Conservation (phyloP, 1,139 yeast species). For the Yamadazyma aaseri region DNA sequence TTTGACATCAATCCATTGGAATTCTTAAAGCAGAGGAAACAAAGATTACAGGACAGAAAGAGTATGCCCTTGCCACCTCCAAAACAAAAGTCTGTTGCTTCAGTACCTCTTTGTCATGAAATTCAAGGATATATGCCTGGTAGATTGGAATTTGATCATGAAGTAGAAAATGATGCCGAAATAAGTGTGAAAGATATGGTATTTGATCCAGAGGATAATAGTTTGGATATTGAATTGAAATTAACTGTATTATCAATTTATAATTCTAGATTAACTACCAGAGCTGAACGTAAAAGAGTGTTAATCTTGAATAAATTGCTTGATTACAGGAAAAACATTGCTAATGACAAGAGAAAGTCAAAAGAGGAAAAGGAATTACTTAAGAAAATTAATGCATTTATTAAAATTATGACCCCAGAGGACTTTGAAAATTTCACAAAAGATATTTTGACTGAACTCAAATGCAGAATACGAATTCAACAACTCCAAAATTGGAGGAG, state of each 20-base stretch:
- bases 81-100: conserved; percentile 82
- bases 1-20: conserved; percentile 67
- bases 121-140: conserved; percentile 99
- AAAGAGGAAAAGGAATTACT: conserved; percentile 87
- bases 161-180: conserved; percentile 96
- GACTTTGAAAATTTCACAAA: conserved; percentile 76
- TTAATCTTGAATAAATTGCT: conserved; percentile 73
- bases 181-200: conserved; percentile 90
- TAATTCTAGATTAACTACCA: conserved; percentile 80
- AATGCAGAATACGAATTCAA: conserved; percentile 75
- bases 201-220: conserved; percentile 89
- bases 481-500: conserved; percentile 93
- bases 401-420: conserved; percentile 72
- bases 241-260: conserved; percentile 85
- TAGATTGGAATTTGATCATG: conserved; percentile 91
- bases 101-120: conserved; percentile 95
- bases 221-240: conserved; percentile 85
- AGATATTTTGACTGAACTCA: conserved; percentile 74
- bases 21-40: conserved; percentile 66
- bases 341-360: conserved; percentile 73
- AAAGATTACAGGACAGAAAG: conserved; percentile 66
- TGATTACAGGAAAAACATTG: conserved; percentile 80
- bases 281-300: conserved; percentile 89
- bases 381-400: conserved; percentile 74
- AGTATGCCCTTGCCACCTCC: conserved; percentile 73